Evolutionary conservation across 2,329 filamentous ascomycete genomes (phyloP).

Genomic region (Epichloe bromicola): DNA sequence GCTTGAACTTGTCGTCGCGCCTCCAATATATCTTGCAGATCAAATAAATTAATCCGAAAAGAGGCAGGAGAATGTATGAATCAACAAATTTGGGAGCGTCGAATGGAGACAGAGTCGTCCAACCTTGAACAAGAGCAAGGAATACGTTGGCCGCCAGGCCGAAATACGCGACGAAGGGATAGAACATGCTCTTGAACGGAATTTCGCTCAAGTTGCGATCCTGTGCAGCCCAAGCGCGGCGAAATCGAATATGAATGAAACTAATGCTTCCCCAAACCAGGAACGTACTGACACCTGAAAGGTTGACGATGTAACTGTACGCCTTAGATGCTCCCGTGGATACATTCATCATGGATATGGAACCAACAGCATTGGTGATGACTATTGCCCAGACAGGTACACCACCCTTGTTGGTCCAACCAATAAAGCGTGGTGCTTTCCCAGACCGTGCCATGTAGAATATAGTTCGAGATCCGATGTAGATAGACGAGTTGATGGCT

Average conservation of each 20-base stretch:
- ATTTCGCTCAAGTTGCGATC: conserved; percentile 40
- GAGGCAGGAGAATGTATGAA: conserved; percentile 47
- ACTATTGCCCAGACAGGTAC: conserved; percentile 48
- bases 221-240: conserved; percentile 46
- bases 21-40: conserved; percentile 40
- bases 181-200: conserved; percentile 41
- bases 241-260: conserved; percentile 60
- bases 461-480: conserved; percentile 62
- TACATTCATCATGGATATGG: conserved; percentile 63
- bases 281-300: conserved; percentile 58
- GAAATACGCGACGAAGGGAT: conserved; percentile 47
- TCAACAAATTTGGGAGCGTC: conserved; percentile 46
- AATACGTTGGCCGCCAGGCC: conserved; percentile 45
- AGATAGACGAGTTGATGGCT: conserved; percentile 63
- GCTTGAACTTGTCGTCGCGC: conserved; percentile 35
- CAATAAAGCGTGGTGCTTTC: conserved; percentile 58
- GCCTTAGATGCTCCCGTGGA: conserved; percentile 52
- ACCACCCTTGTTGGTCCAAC: conserved; percentile 52
- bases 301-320: conserved; percentile 57
- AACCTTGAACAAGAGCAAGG: conserved; percentile 47
- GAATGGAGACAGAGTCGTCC: conserved; percentile 46
- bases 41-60: conserved; percentile 45
- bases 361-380: conserved; percentile 57
- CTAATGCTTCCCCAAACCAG: conserved; percentile 60
- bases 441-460: conserved; percentile 63